Conservation (phyloP, 2,329 filamentous ascomycete genomes). For the Thelonectria olida region DNA sequence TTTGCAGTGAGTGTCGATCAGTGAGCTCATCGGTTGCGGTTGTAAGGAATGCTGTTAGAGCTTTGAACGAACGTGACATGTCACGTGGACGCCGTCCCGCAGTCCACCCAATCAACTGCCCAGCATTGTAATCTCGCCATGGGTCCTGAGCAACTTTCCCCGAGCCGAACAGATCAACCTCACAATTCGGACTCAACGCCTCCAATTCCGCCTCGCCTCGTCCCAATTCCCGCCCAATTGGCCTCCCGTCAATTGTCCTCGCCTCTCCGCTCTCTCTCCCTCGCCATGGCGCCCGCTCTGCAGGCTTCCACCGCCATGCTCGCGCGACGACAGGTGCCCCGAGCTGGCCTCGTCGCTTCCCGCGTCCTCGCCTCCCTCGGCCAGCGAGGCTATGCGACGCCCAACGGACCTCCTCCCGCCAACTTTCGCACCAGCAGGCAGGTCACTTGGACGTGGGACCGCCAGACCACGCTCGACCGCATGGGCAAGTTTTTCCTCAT, state of each 20-base stretch:
- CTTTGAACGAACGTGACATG: conserved; percentile 39
- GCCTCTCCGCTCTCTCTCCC: conserved; percentile 24
- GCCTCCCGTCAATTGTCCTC: conserved; percentile 41
- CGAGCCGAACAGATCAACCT: conserved; percentile 39
- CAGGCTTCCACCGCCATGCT: conserved; percentile 45
- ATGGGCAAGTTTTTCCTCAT: conserved; percentile 94
- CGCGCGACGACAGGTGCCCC: conserved; percentile 47
- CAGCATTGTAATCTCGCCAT: conserved; percentile 54
- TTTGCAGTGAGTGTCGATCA: neutral
- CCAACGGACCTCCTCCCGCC: conserved; percentile 79
- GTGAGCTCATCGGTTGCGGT: neutral
- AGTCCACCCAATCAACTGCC: conserved; percentile 47
- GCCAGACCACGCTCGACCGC: conserved; percentile 81
- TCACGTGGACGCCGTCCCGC: conserved; percentile 40
- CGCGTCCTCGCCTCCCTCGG: conserved; percentile 31
- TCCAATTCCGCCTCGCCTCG: conserved; percentile 38
- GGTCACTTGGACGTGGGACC: conserved; percentile 81
- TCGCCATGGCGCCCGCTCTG: conserved; percentile 46
- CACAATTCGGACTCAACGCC: conserved; percentile 31
- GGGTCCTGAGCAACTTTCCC: conserved; percentile 46
- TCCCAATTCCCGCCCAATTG: conserved; percentile 35
- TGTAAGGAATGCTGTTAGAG: conserved; percentile 1
- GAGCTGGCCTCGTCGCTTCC: conserved; percentile 31
- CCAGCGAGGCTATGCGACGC: conserved; percentile 67
- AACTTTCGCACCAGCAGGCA: conserved; percentile 81